A percentile compares a stretch with the other conserved stretches of the same genome.
Conservation (phyloP, 768 basidiomycete species). For the Macrolepiota dolichaula region DNA sequence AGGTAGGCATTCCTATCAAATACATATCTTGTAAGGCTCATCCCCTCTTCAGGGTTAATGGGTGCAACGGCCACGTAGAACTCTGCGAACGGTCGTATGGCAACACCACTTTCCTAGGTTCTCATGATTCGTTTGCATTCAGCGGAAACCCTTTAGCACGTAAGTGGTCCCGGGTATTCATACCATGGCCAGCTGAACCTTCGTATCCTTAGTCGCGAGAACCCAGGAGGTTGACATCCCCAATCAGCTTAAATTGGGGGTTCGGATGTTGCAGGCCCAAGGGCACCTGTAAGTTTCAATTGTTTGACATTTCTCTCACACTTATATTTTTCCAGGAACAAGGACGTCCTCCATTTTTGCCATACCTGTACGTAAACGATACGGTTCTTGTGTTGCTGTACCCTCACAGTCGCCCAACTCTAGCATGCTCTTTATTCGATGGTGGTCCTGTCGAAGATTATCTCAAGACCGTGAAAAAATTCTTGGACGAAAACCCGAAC, state of each 20-base stretch:
- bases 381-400: neutral
- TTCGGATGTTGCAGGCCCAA: conserved; percentile 54
- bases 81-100: conserved; percentile 56
- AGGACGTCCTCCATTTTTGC: conserved; percentile 56
- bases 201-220: conserved; percentile 30
- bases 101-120: conserved; percentile 43
- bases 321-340: conserved; percentile 14
- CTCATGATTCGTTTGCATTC: conserved; percentile 55
- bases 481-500: conserved; percentile 55
- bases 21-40: neutral
- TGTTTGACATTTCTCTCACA: neutral
- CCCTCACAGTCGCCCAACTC: neutral
- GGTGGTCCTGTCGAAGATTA: conserved; percentile 48
- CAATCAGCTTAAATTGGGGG: conserved; percentile 43
- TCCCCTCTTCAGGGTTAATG: conserved; percentile 28
- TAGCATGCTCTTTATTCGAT: conserved; percentile 40
- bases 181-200: neutral
- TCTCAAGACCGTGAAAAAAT: conserved; percentile 47
- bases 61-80: conserved; percentile 65
- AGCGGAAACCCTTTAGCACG: conserved; percentile 44
- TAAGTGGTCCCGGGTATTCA: conserved; percentile 20
- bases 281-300: conserved; percentile 32
- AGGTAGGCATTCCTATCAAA: conserved; percentile 16
- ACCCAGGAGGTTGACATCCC: conserved; percentile 47
- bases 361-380: conserved; percentile 48